Conservation (phyloP, 352 stramenopile genomes). For the Phytophthora foliorum region DNA sequence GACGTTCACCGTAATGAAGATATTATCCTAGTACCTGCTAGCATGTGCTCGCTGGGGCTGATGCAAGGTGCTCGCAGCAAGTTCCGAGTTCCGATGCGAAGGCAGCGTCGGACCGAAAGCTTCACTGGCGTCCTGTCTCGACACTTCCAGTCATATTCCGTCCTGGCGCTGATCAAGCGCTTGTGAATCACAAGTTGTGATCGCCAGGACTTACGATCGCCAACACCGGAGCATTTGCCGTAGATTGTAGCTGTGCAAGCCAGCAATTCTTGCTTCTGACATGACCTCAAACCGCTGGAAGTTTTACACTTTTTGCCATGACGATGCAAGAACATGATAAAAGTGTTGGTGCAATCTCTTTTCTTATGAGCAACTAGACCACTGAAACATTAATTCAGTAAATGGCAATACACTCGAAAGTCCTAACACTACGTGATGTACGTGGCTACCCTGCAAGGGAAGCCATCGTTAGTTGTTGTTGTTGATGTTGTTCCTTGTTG, state of each 20-base stretch:
- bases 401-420: conserved; percentile 31
- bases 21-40: neutral
- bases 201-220: conserved; percentile 18
- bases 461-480: conserved; percentile 36
- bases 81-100: neutral
- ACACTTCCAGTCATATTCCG: conserved; percentile 9
- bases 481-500: conserved; percentile 13
- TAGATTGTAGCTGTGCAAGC: neutral
- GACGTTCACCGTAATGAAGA: neutral
- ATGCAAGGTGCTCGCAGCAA: neutral
- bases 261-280: neutral
- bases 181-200: too few relatives aligned
- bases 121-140: conserved; percentile 7
- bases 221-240: neutral
- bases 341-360: conserved; percentile 4
- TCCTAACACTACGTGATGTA: conserved; percentile 42
- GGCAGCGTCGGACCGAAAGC: conserved; percentile 3
- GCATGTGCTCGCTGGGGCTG: neutral
- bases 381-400: conserved; percentile 34
- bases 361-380: conserved; percentile 19
- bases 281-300: neutral
- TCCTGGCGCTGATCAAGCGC: conserved; percentile 20
- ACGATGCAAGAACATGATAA: neutral
- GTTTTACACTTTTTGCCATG: neutral
- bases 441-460: conserved; percentile 22